phyloP scores from a whole-genome alignment of 768 basidiomycete species.

The Russula virescens region DNA sequence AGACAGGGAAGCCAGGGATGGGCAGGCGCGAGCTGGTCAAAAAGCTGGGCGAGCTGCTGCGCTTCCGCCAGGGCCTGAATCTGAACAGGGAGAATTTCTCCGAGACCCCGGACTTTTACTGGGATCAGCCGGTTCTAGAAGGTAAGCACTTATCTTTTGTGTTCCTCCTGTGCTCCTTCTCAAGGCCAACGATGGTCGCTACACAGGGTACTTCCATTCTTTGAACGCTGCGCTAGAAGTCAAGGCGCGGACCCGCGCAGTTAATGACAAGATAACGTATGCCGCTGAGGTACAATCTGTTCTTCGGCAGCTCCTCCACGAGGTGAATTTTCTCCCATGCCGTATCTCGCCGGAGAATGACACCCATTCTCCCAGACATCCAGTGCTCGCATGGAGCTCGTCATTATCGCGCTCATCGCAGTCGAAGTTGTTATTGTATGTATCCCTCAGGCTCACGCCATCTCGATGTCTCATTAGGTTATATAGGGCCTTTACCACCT shows the following conservation, averaged over 20 bases:
- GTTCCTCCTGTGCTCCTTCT: neutral
- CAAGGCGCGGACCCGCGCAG: constrained; percentile 66
- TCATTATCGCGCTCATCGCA: constrained; percentile 91
- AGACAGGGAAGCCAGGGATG: constrained; percentile 81
- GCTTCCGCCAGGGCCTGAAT: constrained; percentile 88
- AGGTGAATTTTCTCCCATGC: constrained; percentile 5
- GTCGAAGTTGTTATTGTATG: constrained; percentile 90
- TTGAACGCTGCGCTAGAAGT: constrained; percentile 85
- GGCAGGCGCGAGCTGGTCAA: constrained; percentile 78
- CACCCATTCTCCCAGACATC: constrained; percentile 54
- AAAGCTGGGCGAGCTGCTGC: constrained; percentile 88
- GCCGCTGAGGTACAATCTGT: constrained; percentile 88
- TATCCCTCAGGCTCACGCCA: constrained; percentile 9
- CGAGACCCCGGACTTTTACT: constrained; percentile 89
- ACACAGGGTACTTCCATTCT: constrained; percentile 77
- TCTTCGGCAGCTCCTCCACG: constrained; percentile 52
- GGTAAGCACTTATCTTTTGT: constrained; percentile 35
- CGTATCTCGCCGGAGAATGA: constrained; percentile 8
- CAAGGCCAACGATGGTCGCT: neutral
- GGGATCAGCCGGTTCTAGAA: constrained; percentile 90
- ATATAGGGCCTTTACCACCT: constrained; percentile 52
- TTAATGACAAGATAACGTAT: constrained; percentile 92
- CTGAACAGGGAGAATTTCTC: constrained; percentile 85
- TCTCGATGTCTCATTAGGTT: neutral
- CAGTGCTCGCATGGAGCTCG: constrained; percentile 87